Evolutionary conservation across 805 yeast genomes (phyloP).

Genomic region (Saccharomycopsis sp.): DNA sequence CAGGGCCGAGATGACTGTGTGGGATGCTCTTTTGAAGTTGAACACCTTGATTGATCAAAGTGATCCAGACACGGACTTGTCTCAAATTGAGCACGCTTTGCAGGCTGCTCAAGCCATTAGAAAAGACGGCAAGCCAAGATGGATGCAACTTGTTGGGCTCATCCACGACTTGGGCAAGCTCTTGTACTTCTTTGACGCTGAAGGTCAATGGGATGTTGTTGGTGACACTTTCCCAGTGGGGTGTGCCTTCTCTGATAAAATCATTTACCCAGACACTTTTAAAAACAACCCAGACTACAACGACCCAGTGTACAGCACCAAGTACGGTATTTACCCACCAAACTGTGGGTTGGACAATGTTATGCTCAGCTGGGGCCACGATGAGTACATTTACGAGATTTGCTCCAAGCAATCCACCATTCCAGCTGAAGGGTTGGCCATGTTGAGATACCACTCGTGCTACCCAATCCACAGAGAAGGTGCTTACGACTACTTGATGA

Average conservation of each 20-base stretch:
- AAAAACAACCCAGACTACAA: slow-evolving; percentile 48
- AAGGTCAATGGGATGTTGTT: slow-evolving; percentile 74
- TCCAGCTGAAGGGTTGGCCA: slow-evolving; percentile 59
- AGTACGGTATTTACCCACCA: slow-evolving; percentile 55
- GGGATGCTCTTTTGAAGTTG: slow-evolving; percentile 58
- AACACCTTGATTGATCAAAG: slow-evolving; percentile 59
- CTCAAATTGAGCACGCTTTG: slow-evolving; percentile 66
- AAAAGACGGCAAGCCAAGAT: slow-evolving; percentile 55
- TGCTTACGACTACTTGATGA: slow-evolving; percentile 56
- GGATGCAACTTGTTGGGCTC: slow-evolving; percentile 68
- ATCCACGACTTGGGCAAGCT: slow-evolving; percentile 65
- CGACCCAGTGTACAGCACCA: slow-evolving; percentile 56
- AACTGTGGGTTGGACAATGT: slow-evolving; percentile 61
- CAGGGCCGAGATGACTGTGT: slow-evolving; percentile 57
- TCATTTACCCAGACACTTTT: slow-evolving; percentile 55
- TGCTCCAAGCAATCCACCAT: slow-evolving; percentile 58
- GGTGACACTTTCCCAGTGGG: slow-evolving; percentile 76
- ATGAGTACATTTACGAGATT: slow-evolving; percentile 65
- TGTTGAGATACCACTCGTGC: slow-evolving; percentile 66
- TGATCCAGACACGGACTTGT: slow-evolving; percentile 66
- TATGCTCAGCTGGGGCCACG: slow-evolving; percentile 73
- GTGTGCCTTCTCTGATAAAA: slow-evolving; percentile 49
- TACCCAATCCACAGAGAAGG: slow-evolving; percentile 71
- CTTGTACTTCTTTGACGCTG: slow-evolving; percentile 62
- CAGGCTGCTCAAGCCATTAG: slow-evolving; percentile 71